Conservation (phyloP, 2,329 filamentous ascomycete species). For the Fragosphaeria purpurea region DNA sequence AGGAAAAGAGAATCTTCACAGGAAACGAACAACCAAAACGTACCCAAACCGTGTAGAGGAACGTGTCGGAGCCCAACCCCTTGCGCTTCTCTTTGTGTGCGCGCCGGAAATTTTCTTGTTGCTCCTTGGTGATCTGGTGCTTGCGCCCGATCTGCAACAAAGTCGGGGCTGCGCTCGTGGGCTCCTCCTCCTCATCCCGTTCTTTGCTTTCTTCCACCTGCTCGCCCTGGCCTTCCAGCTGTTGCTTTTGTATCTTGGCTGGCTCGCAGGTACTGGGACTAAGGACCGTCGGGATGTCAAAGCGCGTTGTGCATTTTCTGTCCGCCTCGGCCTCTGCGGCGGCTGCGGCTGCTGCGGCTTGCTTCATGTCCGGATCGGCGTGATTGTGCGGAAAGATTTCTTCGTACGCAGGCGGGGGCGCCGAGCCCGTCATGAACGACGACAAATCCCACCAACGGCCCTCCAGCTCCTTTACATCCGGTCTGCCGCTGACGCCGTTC, state of each 20-base stretch:
- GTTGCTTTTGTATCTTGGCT: background rate
- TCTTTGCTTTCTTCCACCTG: constrained; percentile 26
- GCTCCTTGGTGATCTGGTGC: constrained; percentile 53
- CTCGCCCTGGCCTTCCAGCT: constrained; percentile 8
- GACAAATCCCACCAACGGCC: constrained; percentile 59
- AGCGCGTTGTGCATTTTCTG: constrained; percentile 43
- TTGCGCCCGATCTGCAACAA: constrained; percentile 53
- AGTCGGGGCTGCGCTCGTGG: constrained; percentile 22
- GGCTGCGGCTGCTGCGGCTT: constrained; percentile 46
- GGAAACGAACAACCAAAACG: constrained; percentile 13
- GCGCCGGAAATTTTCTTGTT: constrained; percentile 52
- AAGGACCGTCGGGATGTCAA: constrained; percentile 25
- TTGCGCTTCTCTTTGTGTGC: constrained; percentile 54
- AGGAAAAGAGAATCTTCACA: background rate
- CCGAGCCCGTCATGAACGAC: constrained; percentile 39
- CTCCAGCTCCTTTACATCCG: constrained; percentile 34
- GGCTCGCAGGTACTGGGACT: background rate
- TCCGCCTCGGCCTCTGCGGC: constrained; percentile 50
- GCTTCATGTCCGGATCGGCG: constrained; percentile 43
- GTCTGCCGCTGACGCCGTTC: constrained; percentile 31
- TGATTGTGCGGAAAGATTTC: constrained; percentile 50
- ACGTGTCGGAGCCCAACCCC: constrained; percentile 52
- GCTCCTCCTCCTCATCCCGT: constrained; percentile 20
- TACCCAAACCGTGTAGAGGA: constrained; percentile 62
- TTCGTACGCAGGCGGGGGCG: constrained; percentile 64